These are phyloP conservation scores for Entelexis paramagnoliae DNA, from an alignment of 1,139 yeast species.

Conservation along the genomic window DNA sequence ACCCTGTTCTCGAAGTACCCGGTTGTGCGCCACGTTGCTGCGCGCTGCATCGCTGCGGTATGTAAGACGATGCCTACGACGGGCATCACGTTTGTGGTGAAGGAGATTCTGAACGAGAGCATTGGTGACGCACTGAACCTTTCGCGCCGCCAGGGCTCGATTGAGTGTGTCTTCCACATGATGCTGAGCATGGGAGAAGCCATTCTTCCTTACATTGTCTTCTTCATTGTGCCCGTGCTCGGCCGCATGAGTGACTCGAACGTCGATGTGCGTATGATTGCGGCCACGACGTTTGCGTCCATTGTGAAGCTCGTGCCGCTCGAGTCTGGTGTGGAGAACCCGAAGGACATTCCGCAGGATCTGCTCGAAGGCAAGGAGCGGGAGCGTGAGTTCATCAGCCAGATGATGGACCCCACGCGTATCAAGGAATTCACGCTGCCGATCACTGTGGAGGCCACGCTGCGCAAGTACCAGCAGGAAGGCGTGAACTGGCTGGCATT, in stretches of 20 bases:
- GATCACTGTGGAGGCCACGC: conserved; percentile 81
- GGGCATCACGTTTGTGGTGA: conserved; percentile 74
- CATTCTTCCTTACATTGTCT: conserved; percentile 88
- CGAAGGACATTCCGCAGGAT: conserved; percentile 80
- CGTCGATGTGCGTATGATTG: conserved; percentile 74
- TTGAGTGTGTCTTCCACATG: conserved; percentile 81
- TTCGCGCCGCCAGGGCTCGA: conserved; percentile 84
- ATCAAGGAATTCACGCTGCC: conserved; percentile 83
- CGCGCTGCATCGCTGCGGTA: conserved; percentile 78
- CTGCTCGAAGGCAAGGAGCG: conserved; percentile 80
- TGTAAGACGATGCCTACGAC: conserved; percentile 63
- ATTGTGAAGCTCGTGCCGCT: conserved; percentile 91
- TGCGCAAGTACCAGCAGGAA: conserved; percentile 93
- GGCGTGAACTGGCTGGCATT: conserved; percentile 98
- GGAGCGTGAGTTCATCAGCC: conserved; percentile 89
- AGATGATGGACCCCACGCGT: conserved; percentile 97
- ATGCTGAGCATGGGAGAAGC: conserved; percentile 78
- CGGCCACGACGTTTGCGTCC: conserved; percentile 94
- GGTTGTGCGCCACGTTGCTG: conserved; percentile 80
- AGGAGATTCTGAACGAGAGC: conserved; percentile 60
- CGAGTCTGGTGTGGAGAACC: conserved; percentile 96
- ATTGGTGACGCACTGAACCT: conserved; percentile 67
- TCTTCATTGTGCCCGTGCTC: conserved; percentile 86
- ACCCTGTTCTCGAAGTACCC: conserved; percentile 63
- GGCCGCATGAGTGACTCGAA: conserved; percentile 98